These are phyloP conservation scores for Coelastrella sp. DNA, from an alignment of 139 green algal species.

Conservation along the genomic window DNA sequence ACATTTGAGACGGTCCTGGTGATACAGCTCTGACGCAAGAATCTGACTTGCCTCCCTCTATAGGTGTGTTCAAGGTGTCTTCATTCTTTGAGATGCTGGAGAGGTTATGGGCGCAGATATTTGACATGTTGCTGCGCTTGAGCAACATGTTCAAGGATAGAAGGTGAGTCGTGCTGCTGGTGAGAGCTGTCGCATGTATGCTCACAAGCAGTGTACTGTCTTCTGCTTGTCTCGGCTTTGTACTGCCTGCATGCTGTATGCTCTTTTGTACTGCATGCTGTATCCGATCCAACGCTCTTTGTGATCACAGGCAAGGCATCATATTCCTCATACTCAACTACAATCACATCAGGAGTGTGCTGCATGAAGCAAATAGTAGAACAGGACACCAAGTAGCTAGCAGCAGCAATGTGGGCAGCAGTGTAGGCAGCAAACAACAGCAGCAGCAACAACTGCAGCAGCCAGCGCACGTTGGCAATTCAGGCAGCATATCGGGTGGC, in stretches of 20 bases:
- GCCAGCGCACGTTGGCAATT: neutral
- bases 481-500: conserved; percentile 10
- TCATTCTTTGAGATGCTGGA: conserved; percentile 68
- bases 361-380: conserved; percentile 51
- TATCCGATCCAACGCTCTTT: neutral
- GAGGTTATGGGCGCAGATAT: conserved; percentile 67
- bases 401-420: neutral
- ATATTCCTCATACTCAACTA: conserved; percentile 97
- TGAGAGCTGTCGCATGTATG: too few species aligned
- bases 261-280: too few species aligned
- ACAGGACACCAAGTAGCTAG: conserved; percentile 1
- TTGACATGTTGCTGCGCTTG: conserved; percentile 73
- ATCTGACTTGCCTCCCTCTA: too few species aligned
- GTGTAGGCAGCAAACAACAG: neutral
- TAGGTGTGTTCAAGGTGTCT: conserved; percentile 68
- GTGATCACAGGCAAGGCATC: conserved; percentile 64
- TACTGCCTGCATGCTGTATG: too few species aligned
- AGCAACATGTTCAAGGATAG: conserved; percentile 72
- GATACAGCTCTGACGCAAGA: too few species aligned
- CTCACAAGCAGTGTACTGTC: too few species aligned
- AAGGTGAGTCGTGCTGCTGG: too few species aligned
- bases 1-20: too few species aligned
- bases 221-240: too few species aligned
- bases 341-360: conserved; percentile 76
- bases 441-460: too few species aligned